Percentiles rank a stretch among this genome's conserved stretches.
Evolutionary conservation across 1,139 yeast genomes (phyloP).

Genomic region (Magnusiomyces suaveolens): DNA sequence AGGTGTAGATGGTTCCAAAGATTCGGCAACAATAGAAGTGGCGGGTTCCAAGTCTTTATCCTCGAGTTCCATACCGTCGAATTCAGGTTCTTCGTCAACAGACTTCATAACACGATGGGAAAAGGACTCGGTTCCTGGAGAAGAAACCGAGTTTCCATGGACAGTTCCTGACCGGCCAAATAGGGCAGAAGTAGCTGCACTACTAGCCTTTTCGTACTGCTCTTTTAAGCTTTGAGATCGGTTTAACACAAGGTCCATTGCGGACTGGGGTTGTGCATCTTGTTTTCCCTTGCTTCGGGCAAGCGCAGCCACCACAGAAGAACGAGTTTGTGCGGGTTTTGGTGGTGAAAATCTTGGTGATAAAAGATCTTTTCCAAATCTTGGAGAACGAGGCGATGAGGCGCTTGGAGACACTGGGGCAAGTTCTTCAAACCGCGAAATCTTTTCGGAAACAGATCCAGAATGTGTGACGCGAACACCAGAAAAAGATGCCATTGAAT

Average conservation of each 20-base stretch:
- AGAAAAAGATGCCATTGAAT: constrained; percentile 4
- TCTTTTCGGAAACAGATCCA: constrained; percentile 6
- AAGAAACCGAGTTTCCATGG: background rate
- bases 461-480: background rate
- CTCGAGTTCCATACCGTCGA: background rate
- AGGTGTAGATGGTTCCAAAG: background rate
- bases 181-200: background rate
- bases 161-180: background rate
- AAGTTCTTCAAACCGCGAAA: constrained; percentile 6
- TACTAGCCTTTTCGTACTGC: background rate
- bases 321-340: background rate
- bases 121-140: background rate
- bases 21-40: background rate
- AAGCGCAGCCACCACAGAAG: background rate
- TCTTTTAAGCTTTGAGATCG: constrained; percentile 6
- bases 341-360: background rate
- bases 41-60: background rate
- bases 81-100: background rate
- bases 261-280: background rate
- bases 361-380: background rate
- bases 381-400: background rate
- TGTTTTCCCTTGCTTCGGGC: background rate
- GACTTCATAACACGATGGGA: background rate
- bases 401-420: background rate
- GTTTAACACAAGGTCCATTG: constrained; percentile 1